phyloP scores from a whole-genome alignment of 352 stramenopile genomes.

The Globisporangium acanthophoron region DNA sequence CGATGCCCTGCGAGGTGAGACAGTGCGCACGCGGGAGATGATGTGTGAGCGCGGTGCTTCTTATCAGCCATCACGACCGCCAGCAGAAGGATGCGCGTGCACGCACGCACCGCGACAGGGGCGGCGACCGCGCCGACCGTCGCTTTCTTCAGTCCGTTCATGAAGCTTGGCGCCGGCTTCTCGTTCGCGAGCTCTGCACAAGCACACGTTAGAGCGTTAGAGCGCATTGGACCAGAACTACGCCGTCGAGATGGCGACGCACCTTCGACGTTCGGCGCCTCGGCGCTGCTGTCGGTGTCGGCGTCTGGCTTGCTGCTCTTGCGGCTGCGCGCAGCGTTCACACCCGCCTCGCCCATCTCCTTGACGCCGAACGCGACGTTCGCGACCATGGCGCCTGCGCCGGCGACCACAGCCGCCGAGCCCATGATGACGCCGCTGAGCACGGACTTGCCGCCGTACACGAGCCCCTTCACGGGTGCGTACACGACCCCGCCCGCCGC shows the following conservation, averaged over 20 bases:
- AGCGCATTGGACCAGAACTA: neutral
- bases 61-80: neutral
- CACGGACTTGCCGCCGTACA: conserved; percentile 83
- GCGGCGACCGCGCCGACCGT: conserved; percentile 77
- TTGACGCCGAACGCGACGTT: conserved; percentile 81
- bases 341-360: conserved; percentile 82
- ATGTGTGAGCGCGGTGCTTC: neutral
- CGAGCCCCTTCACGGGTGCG: conserved; percentile 68
- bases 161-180: conserved; percentile 73
- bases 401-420: conserved; percentile 68
- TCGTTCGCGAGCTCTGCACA: conserved; percentile 37
- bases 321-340: conserved; percentile 65
- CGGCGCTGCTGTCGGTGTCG: conserved; percentile 33
- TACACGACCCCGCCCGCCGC: conserved; percentile 77
- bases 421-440: conserved; percentile 82
- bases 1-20: conserved; percentile 37
- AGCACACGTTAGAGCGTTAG: neutral
- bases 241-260: neutral
- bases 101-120: conserved; percentile 59
- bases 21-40: neutral
- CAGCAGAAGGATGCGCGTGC: neutral
- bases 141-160: conserved; percentile 82
- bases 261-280: conserved; percentile 15
- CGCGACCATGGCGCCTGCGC: conserved; percentile 73
- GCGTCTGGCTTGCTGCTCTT: conserved; percentile 45